Conservation (phyloP, 441 rosid species). For the Pelargonium myrrhifolium region DNA sequence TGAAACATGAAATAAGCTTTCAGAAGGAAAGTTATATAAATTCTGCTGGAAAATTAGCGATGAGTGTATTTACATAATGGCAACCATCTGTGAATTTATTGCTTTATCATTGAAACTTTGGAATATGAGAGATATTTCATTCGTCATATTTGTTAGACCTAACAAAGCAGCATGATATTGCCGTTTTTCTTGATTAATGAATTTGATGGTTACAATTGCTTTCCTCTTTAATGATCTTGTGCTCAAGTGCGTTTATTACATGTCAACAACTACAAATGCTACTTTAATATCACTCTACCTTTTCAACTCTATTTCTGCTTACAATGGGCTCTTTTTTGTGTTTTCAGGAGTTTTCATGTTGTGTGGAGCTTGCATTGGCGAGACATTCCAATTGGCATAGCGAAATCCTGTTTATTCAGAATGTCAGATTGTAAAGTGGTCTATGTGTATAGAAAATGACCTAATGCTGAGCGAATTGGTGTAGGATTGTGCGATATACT, state of each 20-base stretch:
- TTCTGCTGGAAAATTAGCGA: no score
- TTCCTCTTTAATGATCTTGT: neutral
- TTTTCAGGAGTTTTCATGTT: neutral
- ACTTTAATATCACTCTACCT: neutral
- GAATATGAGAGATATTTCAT: no score
- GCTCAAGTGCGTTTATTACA: neutral
- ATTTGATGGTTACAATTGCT: neutral
- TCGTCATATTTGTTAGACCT: no score
- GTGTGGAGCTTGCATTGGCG: neutral
- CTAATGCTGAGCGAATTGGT: neutral
- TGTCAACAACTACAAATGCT: neutral
- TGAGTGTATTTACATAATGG: no score
- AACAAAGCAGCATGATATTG: no score
- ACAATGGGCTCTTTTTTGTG: neutral
- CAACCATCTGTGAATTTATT: no score
- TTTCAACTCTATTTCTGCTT: neutral
- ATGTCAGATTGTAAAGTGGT: neutral
- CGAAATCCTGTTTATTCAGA: neutral
- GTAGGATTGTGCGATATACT: neutral
- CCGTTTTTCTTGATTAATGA: neutral
- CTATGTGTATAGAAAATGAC: neutral
- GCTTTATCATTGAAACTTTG: no score
- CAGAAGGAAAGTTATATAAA: neutral
- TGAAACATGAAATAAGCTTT: neutral
- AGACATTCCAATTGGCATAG: neutral